Evolutionary conservation across 106 monocot genomes (phyloP).

Genomic region (Dendrobium huoshanense): DNA sequence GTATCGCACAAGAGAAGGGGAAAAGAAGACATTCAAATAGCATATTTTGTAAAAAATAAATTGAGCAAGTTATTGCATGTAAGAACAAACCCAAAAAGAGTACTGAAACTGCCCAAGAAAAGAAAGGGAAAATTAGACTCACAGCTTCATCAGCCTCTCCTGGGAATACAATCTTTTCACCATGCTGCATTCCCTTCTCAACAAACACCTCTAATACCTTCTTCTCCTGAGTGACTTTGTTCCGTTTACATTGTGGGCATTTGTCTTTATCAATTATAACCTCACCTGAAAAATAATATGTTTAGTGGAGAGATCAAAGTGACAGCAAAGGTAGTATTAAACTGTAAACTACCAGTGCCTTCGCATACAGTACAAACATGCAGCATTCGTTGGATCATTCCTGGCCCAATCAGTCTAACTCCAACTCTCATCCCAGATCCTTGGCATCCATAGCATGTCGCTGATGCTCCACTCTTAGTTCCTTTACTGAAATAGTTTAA

Average conservation of each 20-base stretch:
- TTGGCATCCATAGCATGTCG: conserved; percentile 45
- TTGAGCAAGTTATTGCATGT: neutral
- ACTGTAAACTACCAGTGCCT: conserved; percentile 19
- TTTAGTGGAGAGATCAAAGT: neutral
- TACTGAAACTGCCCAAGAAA: neutral
- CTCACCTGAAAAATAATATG: conserved; percentile 35
- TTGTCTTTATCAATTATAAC: conserved; percentile 72
- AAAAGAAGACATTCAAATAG: too few species aligned
- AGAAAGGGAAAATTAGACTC: conserved; percentile 17
- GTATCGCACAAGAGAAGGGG: neutral
- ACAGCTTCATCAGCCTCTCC: conserved; percentile 92
- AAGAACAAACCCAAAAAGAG: neutral
- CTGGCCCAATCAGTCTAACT: conserved; percentile 62
- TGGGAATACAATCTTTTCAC: conserved; percentile 73
- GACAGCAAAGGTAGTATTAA: neutral
- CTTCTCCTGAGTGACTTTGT: conserved; percentile 68
- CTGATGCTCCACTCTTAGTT: conserved; percentile 54
- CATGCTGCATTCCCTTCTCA: conserved; percentile 90
- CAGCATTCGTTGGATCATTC: conserved; percentile 87
- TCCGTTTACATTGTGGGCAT: conserved; percentile 65
- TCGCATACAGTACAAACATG: conserved; percentile 64
- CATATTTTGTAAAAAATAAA: neutral
- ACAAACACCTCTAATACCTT: conserved; percentile 77
- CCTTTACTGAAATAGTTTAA: conserved; percentile 38
- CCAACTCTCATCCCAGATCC: conserved; percentile 38